These are phyloP conservation scores for Rutstroemia sp. DNA, from an alignment of 2,329 filamentous ascomycete genomes.

Conservation along the genomic window DNA sequence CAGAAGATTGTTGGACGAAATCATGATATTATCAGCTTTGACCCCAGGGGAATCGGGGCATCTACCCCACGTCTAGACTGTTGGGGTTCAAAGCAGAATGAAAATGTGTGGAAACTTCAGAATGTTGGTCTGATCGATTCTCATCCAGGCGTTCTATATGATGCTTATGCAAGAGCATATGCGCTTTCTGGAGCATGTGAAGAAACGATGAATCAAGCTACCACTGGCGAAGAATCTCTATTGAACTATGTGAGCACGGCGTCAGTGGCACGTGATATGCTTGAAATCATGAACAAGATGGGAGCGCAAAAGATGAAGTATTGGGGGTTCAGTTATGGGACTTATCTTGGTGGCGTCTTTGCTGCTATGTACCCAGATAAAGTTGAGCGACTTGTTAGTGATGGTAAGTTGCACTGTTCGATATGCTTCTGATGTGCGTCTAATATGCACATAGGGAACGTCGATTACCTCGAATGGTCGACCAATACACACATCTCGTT, in stretches of 20 bases:
- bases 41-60: conserved; percentile 41
- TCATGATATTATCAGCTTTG: conserved; percentile 44
- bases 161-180: conserved; percentile 37
- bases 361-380: conserved; percentile 36
- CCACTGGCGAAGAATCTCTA: background rate
- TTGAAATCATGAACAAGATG: conserved; percentile 27
- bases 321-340: conserved; percentile 45
- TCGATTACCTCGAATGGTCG: conserved; percentile 25
- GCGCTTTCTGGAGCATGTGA: conserved; percentile 38
- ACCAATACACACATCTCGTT: conserved; percentile 36
- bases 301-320: conserved; percentile 35
- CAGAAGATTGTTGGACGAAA: conserved; percentile 39
- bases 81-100: conserved; percentile 37
- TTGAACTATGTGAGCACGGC: conserved; percentile 21
- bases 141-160: conserved; percentile 39
- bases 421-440: conserved; percentile 24
- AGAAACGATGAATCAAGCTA: background rate
- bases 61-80: conserved; percentile 42
- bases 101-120: conserved; percentile 39
- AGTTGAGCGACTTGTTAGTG: conserved; percentile 34
- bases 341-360: conserved; percentile 37
- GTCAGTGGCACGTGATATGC: conserved; percentile 30
- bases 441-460: conserved; percentile 36
- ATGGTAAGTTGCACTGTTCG: conserved; percentile 13
- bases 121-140: conserved; percentile 39